These are phyloP conservation scores for Podospora conica DNA, from an alignment of 495 filamentous ascomycete genomes.

Conservation along the genomic window DNA sequence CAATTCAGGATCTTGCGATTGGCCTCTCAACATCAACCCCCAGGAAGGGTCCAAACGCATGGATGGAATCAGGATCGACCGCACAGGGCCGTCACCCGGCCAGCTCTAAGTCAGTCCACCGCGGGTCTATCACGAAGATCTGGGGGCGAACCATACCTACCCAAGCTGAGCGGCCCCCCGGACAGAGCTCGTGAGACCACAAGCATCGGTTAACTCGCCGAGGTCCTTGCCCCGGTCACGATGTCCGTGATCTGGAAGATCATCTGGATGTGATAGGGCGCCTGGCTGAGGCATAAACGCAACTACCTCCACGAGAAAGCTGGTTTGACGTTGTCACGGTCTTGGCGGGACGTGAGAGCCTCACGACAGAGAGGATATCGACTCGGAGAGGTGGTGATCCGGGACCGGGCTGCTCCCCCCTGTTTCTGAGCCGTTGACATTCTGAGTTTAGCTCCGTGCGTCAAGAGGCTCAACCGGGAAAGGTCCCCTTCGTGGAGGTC, in stretches of 20 bases:
- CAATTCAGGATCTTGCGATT: background rate
- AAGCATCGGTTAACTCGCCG: background rate
- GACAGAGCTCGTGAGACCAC: background rate
- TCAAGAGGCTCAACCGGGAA: background rate
- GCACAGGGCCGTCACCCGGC: background rate
- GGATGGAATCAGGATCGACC: background rate
- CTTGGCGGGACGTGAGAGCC: background rate
- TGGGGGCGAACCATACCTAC: background rate
- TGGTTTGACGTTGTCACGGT: background rate
- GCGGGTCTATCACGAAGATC: conserved; percentile 6
- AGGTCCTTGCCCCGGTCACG: background rate
- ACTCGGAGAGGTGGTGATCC: conserved; percentile 4
- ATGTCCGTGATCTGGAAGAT: background rate
- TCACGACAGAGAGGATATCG: background rate
- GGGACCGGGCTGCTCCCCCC: background rate
- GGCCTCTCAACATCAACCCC: background rate
- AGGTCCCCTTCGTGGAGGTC: background rate
- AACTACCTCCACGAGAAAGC: background rate
- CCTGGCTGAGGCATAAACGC: background rate
- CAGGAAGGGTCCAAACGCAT: background rate
- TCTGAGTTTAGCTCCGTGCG: background rate
- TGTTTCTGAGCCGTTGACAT: background rate
- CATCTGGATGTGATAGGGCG: background rate
- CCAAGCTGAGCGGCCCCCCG: background rate
- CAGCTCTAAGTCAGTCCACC: background rate